Conservation (phyloP, 2,329 filamentous ascomycete genomes). For the Ophiosphaerella narmari region DNA sequence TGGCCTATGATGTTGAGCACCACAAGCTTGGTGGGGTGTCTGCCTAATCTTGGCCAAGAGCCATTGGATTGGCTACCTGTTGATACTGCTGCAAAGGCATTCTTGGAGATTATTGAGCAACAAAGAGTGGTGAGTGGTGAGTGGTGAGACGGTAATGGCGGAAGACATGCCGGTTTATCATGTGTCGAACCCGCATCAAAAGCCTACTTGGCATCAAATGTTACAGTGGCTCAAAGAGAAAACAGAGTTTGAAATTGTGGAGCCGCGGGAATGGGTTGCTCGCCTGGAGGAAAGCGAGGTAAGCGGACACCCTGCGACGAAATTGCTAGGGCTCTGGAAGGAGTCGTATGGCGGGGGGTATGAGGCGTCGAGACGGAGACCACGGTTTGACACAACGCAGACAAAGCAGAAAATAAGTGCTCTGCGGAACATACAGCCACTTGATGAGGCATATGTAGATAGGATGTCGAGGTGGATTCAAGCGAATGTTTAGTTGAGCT, state of each 20-base stretch:
- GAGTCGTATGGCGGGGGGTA: conserved; percentile 42
- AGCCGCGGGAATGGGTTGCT: conserved; percentile 49
- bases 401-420: conserved; percentile 6
- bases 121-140: not conserved
- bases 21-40: conserved; percentile 28
- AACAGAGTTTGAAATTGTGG: conserved; percentile 49
- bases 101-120: conserved; percentile 44
- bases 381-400: conserved; percentile 29
- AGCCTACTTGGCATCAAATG: conserved; percentile 53
- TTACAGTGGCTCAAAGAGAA: conserved; percentile 51
- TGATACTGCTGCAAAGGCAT: conserved; percentile 53
- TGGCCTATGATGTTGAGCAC: conserved; percentile 46
- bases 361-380: conserved; percentile 1
- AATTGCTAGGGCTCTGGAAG: conserved; percentile 58
- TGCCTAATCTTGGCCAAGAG: conserved; percentile 36
- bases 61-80: conserved; percentile 42
- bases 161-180: conserved; percentile 50
- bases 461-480: conserved; percentile 49
- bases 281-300: conserved; percentile 43
- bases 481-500: conserved; percentile 7
- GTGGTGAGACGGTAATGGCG: not conserved
- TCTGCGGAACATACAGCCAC: conserved; percentile 42
- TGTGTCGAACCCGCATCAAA: conserved; percentile 53
- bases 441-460: conserved; percentile 49
- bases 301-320: conserved; percentile 51